Percentiles rank a stretch among this genome's conserved stretches.
These are phyloP conservation scores for Nicotiana rustica DNA, from an alignment of 305 asterid species.

Conservation along the genomic window DNA sequence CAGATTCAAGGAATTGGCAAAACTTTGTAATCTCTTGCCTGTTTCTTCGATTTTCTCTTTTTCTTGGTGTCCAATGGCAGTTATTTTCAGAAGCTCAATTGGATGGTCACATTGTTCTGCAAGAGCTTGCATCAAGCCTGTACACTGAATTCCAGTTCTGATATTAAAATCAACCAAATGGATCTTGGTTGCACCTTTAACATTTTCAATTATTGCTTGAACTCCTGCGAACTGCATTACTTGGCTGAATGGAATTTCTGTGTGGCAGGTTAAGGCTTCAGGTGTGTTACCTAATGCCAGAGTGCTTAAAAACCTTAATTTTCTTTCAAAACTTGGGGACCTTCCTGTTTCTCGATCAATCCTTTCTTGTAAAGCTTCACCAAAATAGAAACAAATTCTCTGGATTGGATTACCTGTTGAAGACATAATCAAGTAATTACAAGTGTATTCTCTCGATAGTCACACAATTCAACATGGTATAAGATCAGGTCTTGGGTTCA, in stretches of 20 bases:
- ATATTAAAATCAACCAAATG: conserved; percentile 48
- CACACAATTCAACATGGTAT: too few relatives aligned
- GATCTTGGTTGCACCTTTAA: conserved; percentile 32
- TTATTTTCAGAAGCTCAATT: conserved; percentile 46
- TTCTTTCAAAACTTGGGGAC: conserved; percentile 12
- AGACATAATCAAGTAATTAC: background rate
- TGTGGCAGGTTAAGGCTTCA: conserved; percentile 10
- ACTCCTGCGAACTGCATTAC: conserved; percentile 42
- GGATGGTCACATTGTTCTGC: conserved; percentile 35
- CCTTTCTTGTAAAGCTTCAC: conserved; percentile 57
- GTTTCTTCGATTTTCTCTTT: conserved; percentile 37
- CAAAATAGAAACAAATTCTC: conserved; percentile 60
- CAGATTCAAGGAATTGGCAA: conserved; percentile 49
- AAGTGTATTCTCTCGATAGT: background rate
- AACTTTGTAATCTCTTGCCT: conserved; percentile 44
- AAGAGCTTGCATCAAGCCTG: conserved; percentile 48
- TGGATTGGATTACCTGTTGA: conserved; percentile 57
- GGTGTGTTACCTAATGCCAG: conserved; percentile 45
- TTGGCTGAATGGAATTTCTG: conserved; percentile 43
- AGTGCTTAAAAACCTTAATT: conserved; percentile 21
- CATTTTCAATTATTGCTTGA: conserved; percentile 45
- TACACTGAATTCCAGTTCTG: conserved; percentile 39
- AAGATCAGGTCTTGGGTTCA: too few relatives aligned
- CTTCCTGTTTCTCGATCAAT: conserved; percentile 47
- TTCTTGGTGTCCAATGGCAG: conserved; percentile 45